Percentiles rank a stretch among this genome's conserved stretches.
These are phyloP conservation scores for Austroboletus novae-zelandiae DNA, from an alignment of 1,284 basidiomycete genomes.

Conservation along the genomic window DNA sequence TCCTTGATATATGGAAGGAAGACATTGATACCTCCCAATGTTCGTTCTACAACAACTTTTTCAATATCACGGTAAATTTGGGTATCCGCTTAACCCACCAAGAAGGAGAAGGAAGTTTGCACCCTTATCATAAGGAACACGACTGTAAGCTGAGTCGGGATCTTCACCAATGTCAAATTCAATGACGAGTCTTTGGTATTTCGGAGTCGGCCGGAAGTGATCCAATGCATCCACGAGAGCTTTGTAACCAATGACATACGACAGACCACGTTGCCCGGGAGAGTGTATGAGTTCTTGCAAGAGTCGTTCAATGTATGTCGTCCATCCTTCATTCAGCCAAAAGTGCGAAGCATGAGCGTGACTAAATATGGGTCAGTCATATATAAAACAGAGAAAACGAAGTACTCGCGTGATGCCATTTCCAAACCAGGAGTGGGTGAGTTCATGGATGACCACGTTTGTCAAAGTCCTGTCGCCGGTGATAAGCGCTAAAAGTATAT, in stretches of 20 bases:
- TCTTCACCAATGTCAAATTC: constrained; percentile 82
- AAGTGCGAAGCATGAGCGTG: constrained; percentile 77
- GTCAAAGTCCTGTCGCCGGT: constrained; percentile 84
- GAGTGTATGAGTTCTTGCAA: constrained; percentile 75
- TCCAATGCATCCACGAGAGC: constrained; percentile 72
- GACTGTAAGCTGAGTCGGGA: constrained; percentile 51
- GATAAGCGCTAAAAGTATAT: constrained; percentile 55
- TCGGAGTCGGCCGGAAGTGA: constrained; percentile 56
- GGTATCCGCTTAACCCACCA: constrained; percentile 36
- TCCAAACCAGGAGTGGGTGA: constrained; percentile 84
- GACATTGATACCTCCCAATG: constrained; percentile 82
- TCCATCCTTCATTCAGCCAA: constrained; percentile 96
- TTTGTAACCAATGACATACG: constrained; percentile 76
- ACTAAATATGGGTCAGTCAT: constrained; percentile 38
- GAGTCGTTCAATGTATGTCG: constrained; percentile 90
- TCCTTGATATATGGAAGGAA: constrained; percentile 81
- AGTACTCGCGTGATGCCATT: constrained; percentile 75
- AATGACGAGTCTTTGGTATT: constrained; percentile 86
- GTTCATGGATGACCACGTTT: constrained; percentile 84
- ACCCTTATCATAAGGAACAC: constrained; percentile 31
- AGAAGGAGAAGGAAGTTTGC: constrained; percentile 46
- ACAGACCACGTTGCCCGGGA: constrained; percentile 79
- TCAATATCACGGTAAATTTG: not conserved
- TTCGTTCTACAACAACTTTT: constrained; percentile 52
- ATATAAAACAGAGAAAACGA: not conserved